Conservation (phyloP, 495 filamentous ascomycete genomes). For the Penicillium pancosmium region DNA sequence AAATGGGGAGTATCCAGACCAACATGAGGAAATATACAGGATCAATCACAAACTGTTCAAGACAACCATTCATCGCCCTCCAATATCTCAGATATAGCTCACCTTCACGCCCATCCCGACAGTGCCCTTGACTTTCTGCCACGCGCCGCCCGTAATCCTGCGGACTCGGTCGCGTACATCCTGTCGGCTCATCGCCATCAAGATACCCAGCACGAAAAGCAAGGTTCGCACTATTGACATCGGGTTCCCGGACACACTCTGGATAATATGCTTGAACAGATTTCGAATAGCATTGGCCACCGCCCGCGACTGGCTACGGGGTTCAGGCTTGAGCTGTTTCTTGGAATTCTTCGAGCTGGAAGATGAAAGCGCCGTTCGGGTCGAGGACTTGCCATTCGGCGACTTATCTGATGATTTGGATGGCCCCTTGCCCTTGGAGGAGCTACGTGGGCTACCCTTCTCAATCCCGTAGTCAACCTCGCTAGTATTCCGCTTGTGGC, state of each 20-base stretch:
- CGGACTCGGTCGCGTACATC: constrained; percentile 75
- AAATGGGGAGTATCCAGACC: constrained; percentile 15
- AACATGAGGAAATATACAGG: constrained; percentile 24
- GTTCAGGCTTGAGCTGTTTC: constrained; percentile 41
- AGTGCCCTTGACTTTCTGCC: constrained; percentile 83
- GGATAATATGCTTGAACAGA: constrained; percentile 62
- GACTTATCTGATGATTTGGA: constrained; percentile 34
- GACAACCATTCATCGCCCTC: constrained; percentile 1
- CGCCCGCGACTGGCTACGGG: constrained; percentile 36
- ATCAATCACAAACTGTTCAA: constrained; percentile 17
- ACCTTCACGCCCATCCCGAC: constrained; percentile 98
- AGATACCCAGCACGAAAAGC: constrained; percentile 78
- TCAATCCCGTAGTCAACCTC: constrained; percentile 61
- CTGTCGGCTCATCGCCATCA: constrained; percentile 74
- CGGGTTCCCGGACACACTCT: constrained; percentile 70
- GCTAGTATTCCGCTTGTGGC: constrained; percentile 52
- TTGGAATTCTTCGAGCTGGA: constrained; percentile 43
- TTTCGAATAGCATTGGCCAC: constrained; percentile 56
- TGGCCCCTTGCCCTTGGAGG: constrained; percentile 33
- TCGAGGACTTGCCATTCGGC: constrained; percentile 31
- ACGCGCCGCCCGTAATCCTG: constrained; percentile 65
- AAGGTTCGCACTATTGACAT: constrained; percentile 72
- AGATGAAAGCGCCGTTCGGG: constrained; percentile 37
- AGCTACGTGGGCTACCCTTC: constrained; percentile 39
- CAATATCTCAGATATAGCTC: constrained; percentile 76